A percentile compares a stretch with the other conserved stretches of the same genome.
Evolutionary conservation across 257 asterid species (phyloP).

Genomic region (Fraxinus cuspidata): DNA sequence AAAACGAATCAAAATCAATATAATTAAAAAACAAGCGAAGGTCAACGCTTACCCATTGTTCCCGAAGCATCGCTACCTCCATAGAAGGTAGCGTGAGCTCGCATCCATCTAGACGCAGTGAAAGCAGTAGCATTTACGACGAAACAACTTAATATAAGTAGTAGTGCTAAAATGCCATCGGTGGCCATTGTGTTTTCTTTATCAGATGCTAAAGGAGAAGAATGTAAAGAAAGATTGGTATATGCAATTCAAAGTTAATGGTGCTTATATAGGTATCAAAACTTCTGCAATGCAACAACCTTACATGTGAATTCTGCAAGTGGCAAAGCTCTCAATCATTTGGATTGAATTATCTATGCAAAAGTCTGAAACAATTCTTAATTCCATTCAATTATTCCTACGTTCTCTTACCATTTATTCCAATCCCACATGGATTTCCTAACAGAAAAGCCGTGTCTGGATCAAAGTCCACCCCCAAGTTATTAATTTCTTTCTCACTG

Average conservation of each 20-base stretch:
- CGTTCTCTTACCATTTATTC: constrained; percentile 27
- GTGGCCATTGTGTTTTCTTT: constrained; percentile 15
- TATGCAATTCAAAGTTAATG: neutral
- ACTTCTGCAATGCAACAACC: constrained; percentile 29
- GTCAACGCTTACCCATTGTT: constrained; percentile 43
- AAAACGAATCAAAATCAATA: too few relatives aligned
- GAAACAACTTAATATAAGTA: constrained; percentile 20
- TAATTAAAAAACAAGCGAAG: too few relatives aligned
- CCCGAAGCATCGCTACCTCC: constrained; percentile 60
- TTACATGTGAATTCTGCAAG: constrained; percentile 44
- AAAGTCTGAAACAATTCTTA: constrained; percentile 26
- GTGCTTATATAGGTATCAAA: constrained; percentile 12
- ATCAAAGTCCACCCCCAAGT: constrained; percentile 23
- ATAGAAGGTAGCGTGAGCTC: constrained; percentile 51
- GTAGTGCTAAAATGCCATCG: constrained; percentile 22
- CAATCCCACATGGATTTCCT: constrained; percentile 36
- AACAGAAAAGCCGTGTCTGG: neutral
- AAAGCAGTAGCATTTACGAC: constrained; percentile 34
- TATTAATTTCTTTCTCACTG: neutral
- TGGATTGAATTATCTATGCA: neutral
- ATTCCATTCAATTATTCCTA: constrained; percentile 40
- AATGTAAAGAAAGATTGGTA: constrained; percentile 17
- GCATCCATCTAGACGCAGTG: constrained; percentile 44
- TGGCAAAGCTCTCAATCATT: neutral
- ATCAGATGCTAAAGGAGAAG: neutral